Base-by-base conservation (phyloP, 2,329 filamentous ascomycete species). In the Fusarium lateritium region DNA sequence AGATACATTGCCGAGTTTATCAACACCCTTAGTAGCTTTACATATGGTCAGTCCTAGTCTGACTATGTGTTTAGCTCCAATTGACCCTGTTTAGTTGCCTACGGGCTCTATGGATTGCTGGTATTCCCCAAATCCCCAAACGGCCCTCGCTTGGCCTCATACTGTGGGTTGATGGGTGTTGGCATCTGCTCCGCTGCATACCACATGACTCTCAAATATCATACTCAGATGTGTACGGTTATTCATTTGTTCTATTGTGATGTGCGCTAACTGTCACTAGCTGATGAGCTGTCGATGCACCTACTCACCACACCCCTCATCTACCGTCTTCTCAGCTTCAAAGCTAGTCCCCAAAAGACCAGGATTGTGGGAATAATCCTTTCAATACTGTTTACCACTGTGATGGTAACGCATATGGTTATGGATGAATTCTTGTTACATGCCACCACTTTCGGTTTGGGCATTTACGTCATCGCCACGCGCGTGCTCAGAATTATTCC, bases 1-100 rank as follows among this genome's bases (percentile, higher is more conserved):
- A 73, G 79, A 21, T 83, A 81, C 33, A 73, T 83, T 21, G 82
- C 80, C 7, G 82, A 83, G 49, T 83, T 83, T 38, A 78, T 83
- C 67, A 83, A 83, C 60, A 83, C 80, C 1, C 63, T 83, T 3
- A 83, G 80, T 56, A 83, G 81, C 54, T 63, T 80, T 1, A 67
- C 77, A 6, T 83, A 78, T 51, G 75, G 76, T 77, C 14, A 14
- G 76, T 70, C 3, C 10, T 4, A 1, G 4, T 5, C 1, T 2
- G 1, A 15, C 22, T 6, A 4, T 3, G 1, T 14, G 13, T 7
- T 17, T 38, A 7, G 21, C 19, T 28, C 7, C 21, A 38, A 59
- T 31, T 62, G 24, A 53, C 42, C 10, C n/a, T 73, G 22, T 40
- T 24, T 51, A 82, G 80, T 81, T 22, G 50, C 73, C 8, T 83